Base-by-base conservation (phyloP, 495 filamentous ascomycete genomes). In the Tuber magnatum region DNA sequence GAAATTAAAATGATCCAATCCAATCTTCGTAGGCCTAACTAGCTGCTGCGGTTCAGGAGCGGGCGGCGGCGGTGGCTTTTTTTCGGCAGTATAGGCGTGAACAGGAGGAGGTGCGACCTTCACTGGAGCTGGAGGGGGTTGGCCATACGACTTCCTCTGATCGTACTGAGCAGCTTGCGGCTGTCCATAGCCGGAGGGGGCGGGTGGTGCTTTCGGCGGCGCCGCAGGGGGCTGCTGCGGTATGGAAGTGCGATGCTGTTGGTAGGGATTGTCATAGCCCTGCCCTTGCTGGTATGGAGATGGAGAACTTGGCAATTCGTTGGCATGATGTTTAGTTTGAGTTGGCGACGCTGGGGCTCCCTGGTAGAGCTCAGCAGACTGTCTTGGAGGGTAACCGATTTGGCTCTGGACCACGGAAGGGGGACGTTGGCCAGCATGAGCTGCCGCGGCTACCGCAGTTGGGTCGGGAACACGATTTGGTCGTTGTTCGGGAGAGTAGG, bases 1-100 rank as follows among this genome's bases (percentile, higher is more conserved):
- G 88, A 99, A 99, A 83, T 99, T 99, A 87, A 99, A 99, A 83
- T 98, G 94, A 83, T 98, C 95, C 69, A 99, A 87, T 43, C 95
- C 95, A 81, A 99, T 97, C 73, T 95, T 85, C 87, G 88, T 74
- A 75, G 83, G 78, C 61, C 75, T 84, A 40, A 77, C 68, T 84
- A 81, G 82, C 68, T 85, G 78, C 42, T 84, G 83, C 35, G 83
- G 84, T 72, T 86, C 85, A 22, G 82, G 86, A 69, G 86, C 86
- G 35, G 82, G 74, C 18, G 75, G 73, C 9, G 78, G 78, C 40
- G 79, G 81, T 75, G 82, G 74, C 71, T 84, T 85, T 73, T 88
- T 87, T 71, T 85, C 87, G 71, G 79, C n/a, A 83, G 22, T 85
- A 83, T 61, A 84, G 74, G 39, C 38, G 74, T n/a, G 71, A 44